Evolutionary conservation across 306 rosid species (phyloP), one percentile per base, ranked within the genome.

Genomic region (Calophaca sinica): DNA sequence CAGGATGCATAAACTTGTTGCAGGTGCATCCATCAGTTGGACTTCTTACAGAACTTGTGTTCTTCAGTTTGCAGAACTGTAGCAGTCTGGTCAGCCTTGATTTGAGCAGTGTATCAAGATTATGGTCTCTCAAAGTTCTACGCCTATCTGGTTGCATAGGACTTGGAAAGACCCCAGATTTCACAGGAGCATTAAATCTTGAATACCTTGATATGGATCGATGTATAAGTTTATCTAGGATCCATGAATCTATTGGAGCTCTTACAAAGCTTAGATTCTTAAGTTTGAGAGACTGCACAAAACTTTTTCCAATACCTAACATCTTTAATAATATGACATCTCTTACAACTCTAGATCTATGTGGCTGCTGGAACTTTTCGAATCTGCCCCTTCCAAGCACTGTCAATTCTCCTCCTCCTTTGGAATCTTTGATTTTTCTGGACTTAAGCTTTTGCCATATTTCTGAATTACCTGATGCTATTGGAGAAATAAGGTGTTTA

Each of bases 381-480:
- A 9, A 8, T 3, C 5, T 68, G 2, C 59, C 45, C 7, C n/a
- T 36, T 5, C 1, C 2, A 1, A 0, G 1, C 8, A 31, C 11
- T 51, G 8, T 10, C 3, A 13, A 8, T 32, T 32, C 50, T 7
- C 10, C 50, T 7, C 10, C 50, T 15, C 50, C 1, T 4, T 0
- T 63, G 6, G 1, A 65, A 26, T 39, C 44, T 39, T 71, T 71
- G 44, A n/a, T 41, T 39, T 26, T 6, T 38, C 9, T 55, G 2
- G 55, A 71, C 9, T 7, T 71, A 4, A n/a, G 66, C n/a, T 71
- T 12, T 44, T 55, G 76, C 76, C 11, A 31, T 28, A 32, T 55
- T 6, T 6, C 3, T 26, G 5, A 3, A 11, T 0, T 72, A 8
- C 44, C 67, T 7, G 2, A 28, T 39, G 44, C 31, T 12, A 42